Conservation (phyloP, 129 eudicot genomes). For the Silybum marianum region DNA sequence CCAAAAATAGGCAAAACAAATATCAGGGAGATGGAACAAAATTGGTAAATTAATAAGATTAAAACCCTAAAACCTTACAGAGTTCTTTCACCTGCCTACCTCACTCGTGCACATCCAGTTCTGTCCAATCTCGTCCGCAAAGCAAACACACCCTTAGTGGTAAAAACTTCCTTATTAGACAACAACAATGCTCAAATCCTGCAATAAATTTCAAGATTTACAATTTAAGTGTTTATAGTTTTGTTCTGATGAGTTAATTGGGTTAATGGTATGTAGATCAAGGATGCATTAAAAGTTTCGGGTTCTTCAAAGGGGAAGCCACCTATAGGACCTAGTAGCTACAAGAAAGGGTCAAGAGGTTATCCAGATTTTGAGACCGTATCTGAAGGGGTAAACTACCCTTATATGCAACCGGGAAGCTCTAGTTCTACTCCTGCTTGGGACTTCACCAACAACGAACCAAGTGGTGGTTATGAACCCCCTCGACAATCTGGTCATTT, state of each 20-base stretch:
- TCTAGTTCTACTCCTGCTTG: slow-evolving; percentile 86
- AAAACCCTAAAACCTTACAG: background rate
- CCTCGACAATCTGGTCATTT: slow-evolving; percentile 68
- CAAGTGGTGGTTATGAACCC: slow-evolving; percentile 63
- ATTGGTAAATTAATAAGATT: background rate
- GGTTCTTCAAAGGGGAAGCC: slow-evolving; percentile 63
- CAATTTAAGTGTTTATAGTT: slow-evolving; percentile 3
- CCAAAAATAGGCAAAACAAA: background rate
- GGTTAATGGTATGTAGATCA: slow-evolving; percentile 53
- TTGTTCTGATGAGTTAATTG: background rate
- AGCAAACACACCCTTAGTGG: too few relatives aligned
- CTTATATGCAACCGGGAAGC: slow-evolving; percentile 62
- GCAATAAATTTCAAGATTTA: background rate
- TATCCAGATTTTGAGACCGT: slow-evolving; percentile 71
- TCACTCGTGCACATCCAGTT: too few relatives aligned
- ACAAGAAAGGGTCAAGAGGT: slow-evolving; percentile 54
- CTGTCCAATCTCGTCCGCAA: too few relatives aligned
- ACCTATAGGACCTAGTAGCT: slow-evolving; percentile 49
- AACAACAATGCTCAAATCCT: background rate
- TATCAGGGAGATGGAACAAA: background rate
- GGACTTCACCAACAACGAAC: slow-evolving; percentile 58
- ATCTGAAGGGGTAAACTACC: slow-evolving; percentile 65
- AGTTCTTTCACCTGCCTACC: background rate
- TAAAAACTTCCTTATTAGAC: too few relatives aligned
- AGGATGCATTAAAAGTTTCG: slow-evolving; percentile 83